Base-by-base conservation (phyloP, 192 early-diverging fungal species). In the Phycomyces nitens region DNA sequence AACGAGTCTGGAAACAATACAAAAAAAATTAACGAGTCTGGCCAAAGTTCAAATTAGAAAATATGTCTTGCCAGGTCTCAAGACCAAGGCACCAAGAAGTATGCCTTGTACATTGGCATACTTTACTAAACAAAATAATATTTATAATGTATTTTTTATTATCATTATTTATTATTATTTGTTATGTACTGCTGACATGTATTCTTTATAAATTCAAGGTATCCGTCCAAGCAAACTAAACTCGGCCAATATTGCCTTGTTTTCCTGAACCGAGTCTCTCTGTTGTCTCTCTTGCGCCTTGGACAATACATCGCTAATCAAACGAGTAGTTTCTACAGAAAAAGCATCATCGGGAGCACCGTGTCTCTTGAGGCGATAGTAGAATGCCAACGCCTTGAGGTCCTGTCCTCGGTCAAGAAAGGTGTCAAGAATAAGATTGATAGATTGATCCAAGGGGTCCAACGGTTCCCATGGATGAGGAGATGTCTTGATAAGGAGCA, bases 341-440 rank as follows among this genome's bases (percentile, higher is more conserved):
- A 68, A 68, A 27, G 58, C 59, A 16, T 68, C 38, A 7, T 68
- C 26, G 5, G 50, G 47, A 1, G 56, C 43, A 21, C 20, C 12
- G 11, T 40, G 26, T 23, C 55, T 53, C 29, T 42, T 22, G 18
- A 63, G 29, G 21, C 68, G 39, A 41, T 62, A 61, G 52, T 69
- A 69, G 44, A 69, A 69, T 20, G 47, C 44, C 0, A 69, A 21
- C 6, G 56, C 58, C 11, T 63, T 69, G 16, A 63, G 41, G 0
- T 63, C 68, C 20, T 69, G 53, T 14, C 26, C 68, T 56, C 61
- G 39, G 15, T 57, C 9, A 4, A 69, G 20, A 50, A 62, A 69
- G 8, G 53, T 23, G 15, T 24, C 8, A 16, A 69, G 21, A 10
- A 69, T 27, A 18, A 47, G 15, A 11, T 41, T 20, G 5, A 68